Conservation (phyloP, 495 filamentous ascomycete genomes). For the Penicillium samsonianum region DNA sequence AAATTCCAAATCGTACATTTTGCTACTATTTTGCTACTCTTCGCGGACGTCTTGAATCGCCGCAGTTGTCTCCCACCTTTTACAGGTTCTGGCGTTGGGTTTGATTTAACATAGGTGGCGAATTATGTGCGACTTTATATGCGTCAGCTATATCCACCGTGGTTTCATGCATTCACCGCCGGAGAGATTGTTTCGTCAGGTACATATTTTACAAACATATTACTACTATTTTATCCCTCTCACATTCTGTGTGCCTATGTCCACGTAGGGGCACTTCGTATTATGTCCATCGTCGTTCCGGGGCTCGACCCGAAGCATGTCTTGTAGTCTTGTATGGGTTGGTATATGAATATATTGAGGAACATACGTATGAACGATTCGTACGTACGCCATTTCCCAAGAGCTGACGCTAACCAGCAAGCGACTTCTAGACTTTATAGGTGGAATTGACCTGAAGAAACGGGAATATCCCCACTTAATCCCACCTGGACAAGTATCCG, state of each 20-base stretch:
- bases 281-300: neutral
- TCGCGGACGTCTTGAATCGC: conserved; percentile 17
- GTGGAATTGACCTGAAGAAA: too few species aligned
- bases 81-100: conserved; percentile 38
- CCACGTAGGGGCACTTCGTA: neutral
- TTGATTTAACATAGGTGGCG: conserved; percentile 27
- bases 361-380: too few species aligned
- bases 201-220: conserved; percentile 32
- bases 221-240: conserved; percentile 5
- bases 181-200: conserved; percentile 23
- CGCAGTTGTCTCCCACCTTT: conserved; percentile 16
- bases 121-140: conserved; percentile 21
- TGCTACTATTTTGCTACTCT: conserved; percentile 20
- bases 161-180: conserved; percentile 18
- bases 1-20: conserved; percentile 29
- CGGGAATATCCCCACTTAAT: neutral
- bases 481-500: neutral
- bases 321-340: neutral
- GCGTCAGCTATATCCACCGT: conserved; percentile 26
- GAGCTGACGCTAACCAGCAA: too few species aligned
- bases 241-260: conserved; percentile 2
- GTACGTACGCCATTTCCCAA: too few species aligned
- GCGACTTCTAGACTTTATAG: too few species aligned
- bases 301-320: too few species aligned
- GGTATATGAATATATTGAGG: neutral